Evolutionary conservation across 305 asterid genomes (phyloP), one percentile per base, ranked within the genome.

Genomic region (Fraxinus dipetala): DNA sequence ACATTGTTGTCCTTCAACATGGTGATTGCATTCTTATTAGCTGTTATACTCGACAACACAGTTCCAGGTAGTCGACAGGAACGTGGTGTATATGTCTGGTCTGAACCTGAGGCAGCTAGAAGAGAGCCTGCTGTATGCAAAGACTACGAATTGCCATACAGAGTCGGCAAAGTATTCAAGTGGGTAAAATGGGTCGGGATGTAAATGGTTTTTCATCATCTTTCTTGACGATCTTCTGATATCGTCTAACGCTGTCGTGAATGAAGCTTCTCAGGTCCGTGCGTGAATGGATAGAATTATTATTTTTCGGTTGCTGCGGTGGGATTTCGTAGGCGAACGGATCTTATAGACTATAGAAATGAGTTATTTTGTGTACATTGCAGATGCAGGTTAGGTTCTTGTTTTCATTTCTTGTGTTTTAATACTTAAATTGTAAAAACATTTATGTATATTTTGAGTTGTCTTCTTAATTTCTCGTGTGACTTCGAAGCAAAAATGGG

Each of bases 101-200:
- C 98, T 14, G 98, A 94, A 75, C 70, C 94, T 0, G 99, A 96
- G 85, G 89, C 96, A 77, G 99, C 98, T 22, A 89, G 95, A 85
- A 91, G 98, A 72, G 99, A 96, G 67, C 97, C 99, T 38, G 94
- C 97, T 1, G 97, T 92, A 10, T 91, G 88, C 48, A 91, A 91
- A 84, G 99, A 94, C 90, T 96, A 96, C 0, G 93, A 80, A 86
- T 86, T 96, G 75, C 99, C 99, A 0, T 92, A 93, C 73, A 83
- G 98, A 86, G 98, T 94, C 7, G 97, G 97, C 70, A 91, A 83
- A 84, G 6, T 93, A 13, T 96, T 96, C 90, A 85, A 95, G 88
- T 96, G 99, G 99, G 98, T 94, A 35, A 96, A 92, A 84, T 96
- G 99, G 98, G 98, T 96, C 1, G 99, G 99, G 54, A 90, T 96